A percentile compares a stretch with the other conserved stretches of the same genome.
Conservation (phyloP, 2,329 filamentous ascomycete species). For the Pyricularia grisea region DNA sequence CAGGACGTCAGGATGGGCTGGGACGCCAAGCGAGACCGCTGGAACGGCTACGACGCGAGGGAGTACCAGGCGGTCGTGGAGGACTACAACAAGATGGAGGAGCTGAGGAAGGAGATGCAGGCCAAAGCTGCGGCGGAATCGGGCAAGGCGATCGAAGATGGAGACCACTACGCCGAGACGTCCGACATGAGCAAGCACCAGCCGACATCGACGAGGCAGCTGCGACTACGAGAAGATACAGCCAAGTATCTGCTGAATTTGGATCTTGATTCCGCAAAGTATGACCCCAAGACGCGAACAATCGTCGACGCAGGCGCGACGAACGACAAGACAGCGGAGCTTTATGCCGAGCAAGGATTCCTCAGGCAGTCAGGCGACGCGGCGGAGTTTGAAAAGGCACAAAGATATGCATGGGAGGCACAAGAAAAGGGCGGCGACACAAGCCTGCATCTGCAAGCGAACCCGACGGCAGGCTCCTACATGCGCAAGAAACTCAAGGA, state of each 20-base stretch:
- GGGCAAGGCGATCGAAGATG: slow-evolving; percentile 43
- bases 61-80: slow-evolving; percentile 84
- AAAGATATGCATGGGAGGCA: slow-evolving; percentile 88
- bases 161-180: slow-evolving; percentile 81
- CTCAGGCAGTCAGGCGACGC: slow-evolving; percentile 84
- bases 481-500: slow-evolving; percentile 70
- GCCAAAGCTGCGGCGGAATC: slow-evolving; percentile 39
- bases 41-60: slow-evolving; percentile 92
- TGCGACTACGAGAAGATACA: slow-evolving; percentile 90
- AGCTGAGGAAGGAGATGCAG: slow-evolving; percentile 47
- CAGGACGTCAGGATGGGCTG: slow-evolving; percentile 83
- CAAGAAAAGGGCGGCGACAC: slow-evolving; percentile 76
- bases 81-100: slow-evolving; percentile 80
- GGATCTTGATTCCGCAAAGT: slow-evolving; percentile 92
- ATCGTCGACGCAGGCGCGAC: slow-evolving; percentile 81
- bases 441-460: slow-evolving; percentile 84
- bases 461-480: slow-evolving; percentile 86
- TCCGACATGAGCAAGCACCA: slow-evolving; percentile 95
- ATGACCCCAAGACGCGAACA: slow-evolving; percentile 90
- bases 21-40: slow-evolving; percentile 95
- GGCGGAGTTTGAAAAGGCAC: slow-evolving; percentile 81
- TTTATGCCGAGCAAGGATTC: slow-evolving; percentile 91
- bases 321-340: slow-evolving; percentile 66
- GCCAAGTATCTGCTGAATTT: slow-evolving; percentile 94
- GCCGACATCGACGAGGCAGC: slow-evolving; percentile 79